A percentile compares a stretch with the other conserved stretches of the same genome.
phyloP scores from a whole-genome alignment of 352 stramenopile species.

The Phytophthora hibernalis region DNA sequence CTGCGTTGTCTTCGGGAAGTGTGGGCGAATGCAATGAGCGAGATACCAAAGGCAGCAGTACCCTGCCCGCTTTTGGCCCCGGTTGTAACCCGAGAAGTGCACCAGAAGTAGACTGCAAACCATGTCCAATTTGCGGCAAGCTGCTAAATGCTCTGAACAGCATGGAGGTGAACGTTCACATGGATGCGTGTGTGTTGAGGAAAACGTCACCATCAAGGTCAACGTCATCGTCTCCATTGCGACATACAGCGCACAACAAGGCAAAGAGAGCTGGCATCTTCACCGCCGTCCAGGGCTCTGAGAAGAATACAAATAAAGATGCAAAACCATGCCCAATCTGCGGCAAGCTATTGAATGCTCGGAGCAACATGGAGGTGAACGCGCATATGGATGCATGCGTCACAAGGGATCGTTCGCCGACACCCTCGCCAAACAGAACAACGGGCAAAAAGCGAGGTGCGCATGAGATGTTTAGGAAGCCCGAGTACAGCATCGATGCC shows the following conservation, averaged over 20 bases:
- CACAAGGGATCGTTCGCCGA: conserved; percentile 7
- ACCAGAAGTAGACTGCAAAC: conserved; percentile 33
- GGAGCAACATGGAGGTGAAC: conserved; percentile 66
- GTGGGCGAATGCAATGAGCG: conserved; percentile 4
- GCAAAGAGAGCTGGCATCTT: conserved; percentile 22
- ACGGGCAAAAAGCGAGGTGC: conserved; percentile 23
- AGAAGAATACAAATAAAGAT: conserved; percentile 9
- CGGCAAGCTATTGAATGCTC: conserved; percentile 56
- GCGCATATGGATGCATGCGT: conserved; percentile 68
- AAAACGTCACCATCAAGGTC: conserved; percentile 8
- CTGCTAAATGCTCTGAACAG: conserved; percentile 57
- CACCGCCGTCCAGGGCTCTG: conserved; percentile 2
- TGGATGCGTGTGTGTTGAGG: conserved; percentile 57
- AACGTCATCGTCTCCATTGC: conserved; percentile 17
- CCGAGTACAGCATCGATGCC: conserved; percentile 34
- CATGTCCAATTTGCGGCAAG: conserved; percentile 60
- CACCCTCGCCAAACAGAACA: neutral
- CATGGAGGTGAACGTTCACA: conserved; percentile 70
- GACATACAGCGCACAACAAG: conserved; percentile 13
- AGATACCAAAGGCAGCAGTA: neutral
- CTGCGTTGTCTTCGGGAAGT: conserved; percentile 2
- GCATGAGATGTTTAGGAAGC: conserved; percentile 15
- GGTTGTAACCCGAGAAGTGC: conserved; percentile 4
- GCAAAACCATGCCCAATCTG: conserved; percentile 63
- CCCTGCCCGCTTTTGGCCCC: conserved; percentile 6